Base-by-base conservation (phyloP, 768 basidiomycete genomes). In the Termitomyces sp. region DNA sequence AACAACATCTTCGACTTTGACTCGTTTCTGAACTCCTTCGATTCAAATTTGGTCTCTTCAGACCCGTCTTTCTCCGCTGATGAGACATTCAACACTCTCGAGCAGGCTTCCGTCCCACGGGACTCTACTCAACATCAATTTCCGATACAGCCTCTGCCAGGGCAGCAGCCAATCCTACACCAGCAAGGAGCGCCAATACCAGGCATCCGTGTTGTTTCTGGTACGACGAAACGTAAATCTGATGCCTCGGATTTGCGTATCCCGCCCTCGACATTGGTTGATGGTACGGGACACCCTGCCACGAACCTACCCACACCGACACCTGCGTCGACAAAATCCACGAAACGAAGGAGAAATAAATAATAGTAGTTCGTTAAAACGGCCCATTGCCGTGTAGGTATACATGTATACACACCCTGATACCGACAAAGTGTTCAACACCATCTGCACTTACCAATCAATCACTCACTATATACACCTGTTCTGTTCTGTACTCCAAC, bases 291-390 rank as follows among this genome's bases (percentile, higher is more conserved):
- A 5, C 21, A 31, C 8, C 9, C 25, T 52, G 37, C 34, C 17
- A 40, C 8, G n/a, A 40, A 27, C 16, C 16, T 50, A n/a, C n/a
- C n/a, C n/a, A n/a, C 29, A 12, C 8, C 32, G 17, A 34, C 48
- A 17, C 16, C 41, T 8, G 29, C 53, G 16, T 19, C 50, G 3
- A n/a, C 49, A 32, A 61, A 57, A 50, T 32, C 62, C 10, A 41
- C 60, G 34, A 65, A 65, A 54, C 58, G 64, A 40, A 63, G 60
- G 42, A 55, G 53, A 59, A 58, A 65, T 53, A 65, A 63, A 55
- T 65, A 57, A 61, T 40, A 25, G 23, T 38, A 27, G 25, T 38
- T 10, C 10, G n/a, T 40, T 19, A 38, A 27, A 50, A 11, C n/a
- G n/a, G 25, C 25, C 23, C 23, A 38, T 50, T 14, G 38, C 38